Percentiles rank a stretch among this genome's conserved stretches.
phyloP scores from a whole-genome alignment of 345 rosid genomes.

The Rhodomyrtus tomentosa region DNA sequence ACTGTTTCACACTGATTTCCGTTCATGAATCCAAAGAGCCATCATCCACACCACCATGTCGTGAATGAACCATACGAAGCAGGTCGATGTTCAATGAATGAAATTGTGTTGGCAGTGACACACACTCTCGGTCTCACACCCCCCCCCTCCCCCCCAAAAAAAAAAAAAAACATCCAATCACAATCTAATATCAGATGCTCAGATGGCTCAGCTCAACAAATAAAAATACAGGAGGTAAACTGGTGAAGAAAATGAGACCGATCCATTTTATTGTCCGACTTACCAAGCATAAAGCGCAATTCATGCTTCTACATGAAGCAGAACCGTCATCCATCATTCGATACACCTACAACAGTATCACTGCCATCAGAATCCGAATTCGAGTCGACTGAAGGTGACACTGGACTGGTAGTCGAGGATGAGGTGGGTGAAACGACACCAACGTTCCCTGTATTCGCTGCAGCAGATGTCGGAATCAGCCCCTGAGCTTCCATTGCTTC shows the following conservation, averaged over 20 bases:
- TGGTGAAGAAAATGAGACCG: neutral
- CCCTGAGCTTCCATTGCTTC: constrained; percentile 56
- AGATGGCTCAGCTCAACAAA: neutral
- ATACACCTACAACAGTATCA: neutral
- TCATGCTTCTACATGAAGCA: neutral
- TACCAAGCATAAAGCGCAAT: neutral
- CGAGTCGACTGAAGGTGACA: neutral
- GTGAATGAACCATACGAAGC: neutral
- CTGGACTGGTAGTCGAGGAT: neutral
- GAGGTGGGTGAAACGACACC: constrained; percentile 6
- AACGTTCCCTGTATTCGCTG: constrained; percentile 4
- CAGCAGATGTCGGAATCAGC: constrained; percentile 21
- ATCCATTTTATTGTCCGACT: neutral
- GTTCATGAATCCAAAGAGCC: neutral
- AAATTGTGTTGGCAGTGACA: neutral
- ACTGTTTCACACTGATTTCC: neutral
- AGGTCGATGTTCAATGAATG: neutral
- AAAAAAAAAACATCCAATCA: neutral
- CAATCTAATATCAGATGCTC: neutral
- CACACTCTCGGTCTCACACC: neutral
- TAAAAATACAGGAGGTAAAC: neutral
- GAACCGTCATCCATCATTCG: neutral
- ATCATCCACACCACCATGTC: neutral
- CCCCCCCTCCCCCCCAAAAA: no score
- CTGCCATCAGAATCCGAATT: neutral